These are phyloP conservation scores for Agaricales sp. DNA, from an alignment of 1,284 basidiomycete genomes.

Conservation along the genomic window DNA sequence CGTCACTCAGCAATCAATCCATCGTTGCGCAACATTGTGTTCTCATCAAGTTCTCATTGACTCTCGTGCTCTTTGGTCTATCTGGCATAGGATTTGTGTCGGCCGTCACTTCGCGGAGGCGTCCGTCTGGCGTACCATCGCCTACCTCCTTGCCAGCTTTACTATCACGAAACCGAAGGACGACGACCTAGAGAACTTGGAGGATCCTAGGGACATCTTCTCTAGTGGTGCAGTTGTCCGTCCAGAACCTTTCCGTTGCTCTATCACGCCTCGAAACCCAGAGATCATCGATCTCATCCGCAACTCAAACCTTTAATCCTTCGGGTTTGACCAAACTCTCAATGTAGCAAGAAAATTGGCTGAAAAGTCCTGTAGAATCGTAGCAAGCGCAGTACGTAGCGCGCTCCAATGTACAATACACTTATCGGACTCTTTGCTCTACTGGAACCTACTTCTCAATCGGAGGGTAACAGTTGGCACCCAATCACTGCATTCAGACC, in stretches of 20 bases:
- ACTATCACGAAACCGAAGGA: constrained; percentile 18
- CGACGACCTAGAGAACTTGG: constrained; percentile 17
- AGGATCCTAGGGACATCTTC: constrained; percentile 18
- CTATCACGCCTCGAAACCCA: constrained; percentile 18
- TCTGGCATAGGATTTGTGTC: constrained; percentile 11
- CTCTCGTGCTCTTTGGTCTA: background rate
- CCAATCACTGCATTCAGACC: too few species aligned
- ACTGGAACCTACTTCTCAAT: too few species aligned
- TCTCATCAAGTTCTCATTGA: background rate
- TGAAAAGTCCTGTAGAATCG: too few species aligned
- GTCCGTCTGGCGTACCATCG: constrained; percentile 25
- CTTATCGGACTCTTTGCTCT: too few species aligned
- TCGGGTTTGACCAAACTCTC: background rate
- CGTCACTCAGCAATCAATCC: background rate
- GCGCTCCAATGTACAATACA: too few species aligned
- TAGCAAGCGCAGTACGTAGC: too few species aligned
- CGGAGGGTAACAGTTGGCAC: too few species aligned
- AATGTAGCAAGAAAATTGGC: too few species aligned
- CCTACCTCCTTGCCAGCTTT: constrained; percentile 26
- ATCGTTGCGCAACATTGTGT: background rate
- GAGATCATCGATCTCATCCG: constrained; percentile 16
- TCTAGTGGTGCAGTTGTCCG: constrained; percentile 14
- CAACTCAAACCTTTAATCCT: background rate
- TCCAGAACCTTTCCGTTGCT: constrained; percentile 20
- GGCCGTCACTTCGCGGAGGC: constrained; percentile 25